These are phyloP conservation scores for Eutrema heterophyllum DNA, from an alignment of 345 rosid genomes.

Conservation along the genomic window DNA sequence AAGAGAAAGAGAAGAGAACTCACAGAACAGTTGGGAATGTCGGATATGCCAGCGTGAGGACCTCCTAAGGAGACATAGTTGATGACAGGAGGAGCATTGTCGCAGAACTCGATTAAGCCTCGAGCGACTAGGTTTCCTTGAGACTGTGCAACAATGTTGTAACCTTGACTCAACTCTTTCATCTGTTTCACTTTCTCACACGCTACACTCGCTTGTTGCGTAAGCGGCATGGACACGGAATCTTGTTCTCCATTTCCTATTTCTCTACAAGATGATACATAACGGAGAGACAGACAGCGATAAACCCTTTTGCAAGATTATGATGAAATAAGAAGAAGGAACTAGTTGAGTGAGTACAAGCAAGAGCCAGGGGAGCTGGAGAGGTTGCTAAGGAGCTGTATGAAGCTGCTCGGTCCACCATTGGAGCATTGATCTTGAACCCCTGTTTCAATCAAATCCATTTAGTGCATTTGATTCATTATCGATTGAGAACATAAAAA, in stretches of 20 bases:
- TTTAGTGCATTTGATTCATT: not conserved
- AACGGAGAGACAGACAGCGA: not conserved
- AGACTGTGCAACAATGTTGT: slow-evolving; percentile 76
- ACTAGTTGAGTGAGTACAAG: slow-evolving; percentile 38
- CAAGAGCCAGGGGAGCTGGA: slow-evolving; percentile 75
- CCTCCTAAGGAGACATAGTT: slow-evolving; percentile 81
- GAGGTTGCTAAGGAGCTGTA: slow-evolving; percentile 44
- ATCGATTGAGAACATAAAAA: not conserved
- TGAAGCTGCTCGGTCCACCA: slow-evolving; percentile 49
- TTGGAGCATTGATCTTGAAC: slow-evolving; percentile 66
- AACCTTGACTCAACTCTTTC: slow-evolving; percentile 40
- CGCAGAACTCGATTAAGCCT: slow-evolving; percentile 76
- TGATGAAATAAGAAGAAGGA: slow-evolving; percentile 15
- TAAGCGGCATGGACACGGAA: slow-evolving; percentile 76
- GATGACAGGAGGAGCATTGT: slow-evolving; percentile 70
- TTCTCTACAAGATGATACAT: slow-evolving; percentile 49
- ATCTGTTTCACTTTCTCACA: slow-evolving; percentile 39
- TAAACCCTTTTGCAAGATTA: not conserved
- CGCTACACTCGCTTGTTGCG: slow-evolving; percentile 29
- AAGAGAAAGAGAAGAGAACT: not conserved
- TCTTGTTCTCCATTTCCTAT: slow-evolving; percentile 70
- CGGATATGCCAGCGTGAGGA: slow-evolving; percentile 94
- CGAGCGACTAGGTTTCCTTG: slow-evolving; percentile 90
- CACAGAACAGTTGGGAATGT: slow-evolving; percentile 68
- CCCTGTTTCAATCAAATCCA: slow-evolving; percentile 39